phyloP scores from a whole-genome alignment of 2,329 filamentous ascomycete species.

The Camillea tinctor region DNA sequence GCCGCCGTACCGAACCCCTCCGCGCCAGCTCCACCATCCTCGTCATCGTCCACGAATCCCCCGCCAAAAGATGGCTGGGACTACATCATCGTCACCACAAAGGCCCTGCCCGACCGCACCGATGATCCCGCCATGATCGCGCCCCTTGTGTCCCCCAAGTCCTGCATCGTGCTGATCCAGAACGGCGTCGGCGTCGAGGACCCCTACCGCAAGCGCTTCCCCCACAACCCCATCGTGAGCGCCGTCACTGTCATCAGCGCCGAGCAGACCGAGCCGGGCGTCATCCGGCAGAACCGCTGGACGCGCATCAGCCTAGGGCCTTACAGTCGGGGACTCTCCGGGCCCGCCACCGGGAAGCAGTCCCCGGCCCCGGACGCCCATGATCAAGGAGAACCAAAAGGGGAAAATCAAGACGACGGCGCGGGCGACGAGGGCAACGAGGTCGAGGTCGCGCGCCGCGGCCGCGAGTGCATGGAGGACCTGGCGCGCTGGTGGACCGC shows the following conservation, averaged over 20 bases:
- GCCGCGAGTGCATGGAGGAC: slow-evolving; percentile 42
- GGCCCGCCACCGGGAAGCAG: slow-evolving; percentile 22
- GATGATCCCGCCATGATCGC: slow-evolving; percentile 62
- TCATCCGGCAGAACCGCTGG: slow-evolving; percentile 70
- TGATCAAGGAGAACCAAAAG: background rate
- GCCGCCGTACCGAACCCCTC: slow-evolving; percentile 44
- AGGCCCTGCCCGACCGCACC: slow-evolving; percentile 63
- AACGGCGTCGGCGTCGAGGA: slow-evolving; percentile 70
- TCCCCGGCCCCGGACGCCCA: no score
- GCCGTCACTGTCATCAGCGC: slow-evolving; percentile 70
- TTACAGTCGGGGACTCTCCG: slow-evolving; percentile 52
- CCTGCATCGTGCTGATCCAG: slow-evolving; percentile 66
- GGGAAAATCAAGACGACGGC: no score
- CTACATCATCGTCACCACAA: slow-evolving; percentile 69
- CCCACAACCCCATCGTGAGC: slow-evolving; percentile 58
- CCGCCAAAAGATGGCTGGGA: slow-evolving; percentile 47
- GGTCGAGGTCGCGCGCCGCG: slow-evolving; percentile 33
- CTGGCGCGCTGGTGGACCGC: slow-evolving; percentile 55
- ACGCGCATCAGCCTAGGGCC: slow-evolving; percentile 69
- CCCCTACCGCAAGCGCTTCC: slow-evolving; percentile 63
- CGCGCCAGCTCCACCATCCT: slow-evolving; percentile 3
- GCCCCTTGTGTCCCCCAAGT: slow-evolving; percentile 53
- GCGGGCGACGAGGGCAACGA: slow-evolving; percentile 8
- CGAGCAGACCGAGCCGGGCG: slow-evolving; percentile 61
- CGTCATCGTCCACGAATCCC: slow-evolving; percentile 4